Evolutionary conservation across 2,329 filamentous ascomycete species (phyloP).

Genomic region (Ascochyta lentis): DNA sequence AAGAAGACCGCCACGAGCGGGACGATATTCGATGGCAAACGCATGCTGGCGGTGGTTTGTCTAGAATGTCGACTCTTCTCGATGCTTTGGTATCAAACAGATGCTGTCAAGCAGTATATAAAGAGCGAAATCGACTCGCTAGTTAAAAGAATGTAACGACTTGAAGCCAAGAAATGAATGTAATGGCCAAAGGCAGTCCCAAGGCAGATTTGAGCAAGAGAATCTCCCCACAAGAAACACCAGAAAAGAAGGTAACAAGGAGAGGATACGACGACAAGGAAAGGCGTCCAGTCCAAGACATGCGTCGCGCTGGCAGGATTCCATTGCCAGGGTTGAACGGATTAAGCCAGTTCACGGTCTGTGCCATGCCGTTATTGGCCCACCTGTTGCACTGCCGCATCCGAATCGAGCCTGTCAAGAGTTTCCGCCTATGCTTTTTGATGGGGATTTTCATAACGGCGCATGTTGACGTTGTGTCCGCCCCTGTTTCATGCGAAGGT

Average conservation of each 20-base stretch:
- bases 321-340: constrained; percentile 1
- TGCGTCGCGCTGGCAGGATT: not conserved
- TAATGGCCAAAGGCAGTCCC: constrained; percentile 5
- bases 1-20: constrained; percentile 14
- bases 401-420: constrained; percentile 1
- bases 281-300: not conserved
- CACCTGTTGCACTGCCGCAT: constrained; percentile 15
- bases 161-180: constrained; percentile 13
- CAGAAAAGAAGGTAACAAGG: constrained; percentile 7
- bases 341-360: constrained; percentile 1
- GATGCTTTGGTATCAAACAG: not conserved
- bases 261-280: not conserved
- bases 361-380: constrained; percentile 8
- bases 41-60: not conserved
- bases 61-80: not conserved
- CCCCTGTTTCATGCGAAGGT: constrained; percentile 19
- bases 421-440: not conserved
- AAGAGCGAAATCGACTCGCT: constrained; percentile 8
- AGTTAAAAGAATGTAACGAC: constrained; percentile 10
- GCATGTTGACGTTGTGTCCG: constrained; percentile 2
- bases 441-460: constrained; percentile 6
- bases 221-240: not conserved
- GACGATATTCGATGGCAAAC: constrained; percentile 1
- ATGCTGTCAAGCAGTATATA: not conserved
- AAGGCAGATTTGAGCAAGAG: not conserved